Base-by-base conservation (phyloP, 306 rosid species). In the Lathyrus sativus region DNA sequence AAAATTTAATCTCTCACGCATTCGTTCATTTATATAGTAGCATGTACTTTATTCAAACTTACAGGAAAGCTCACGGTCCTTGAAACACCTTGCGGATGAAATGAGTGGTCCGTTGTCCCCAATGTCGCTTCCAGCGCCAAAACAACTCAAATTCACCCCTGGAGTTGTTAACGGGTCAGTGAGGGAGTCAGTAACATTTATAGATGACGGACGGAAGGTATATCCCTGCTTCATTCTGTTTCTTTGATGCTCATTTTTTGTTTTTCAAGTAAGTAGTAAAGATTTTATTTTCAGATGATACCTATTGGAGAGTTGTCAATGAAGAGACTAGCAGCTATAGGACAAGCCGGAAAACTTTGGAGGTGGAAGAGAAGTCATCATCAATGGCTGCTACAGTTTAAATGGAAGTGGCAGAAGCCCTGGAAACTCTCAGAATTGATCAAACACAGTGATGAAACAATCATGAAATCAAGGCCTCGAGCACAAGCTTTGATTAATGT, bases 401-500 rank as follows among this genome's bases (percentile, higher is more conserved):
- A 87, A 73, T 89, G 96, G 96, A 89, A 87, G 74, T 89, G 96
- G 96, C 96, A 89, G 72, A 89, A 89, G 74, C 96, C 96, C 7
- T 89, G 96, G 96, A 89, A 78, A 78, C 96, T 89, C 82, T 89
- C 96, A 31, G 96, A 89, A 72, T 89, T 88, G 96, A 89, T 89
- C 74, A 89, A 89, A 81, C 96, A 89, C 74, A 85, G 83, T 55
- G 96, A 89, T 62, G 93, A 89, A 81, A 89, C 96, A 56, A 85
- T 89, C 74, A 85, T 89, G 80, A 78, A 84, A 65, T 76, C 96
- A 28, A 87, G 78, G 85, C 83, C 91, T 62, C 83, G 83, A 69
- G 78, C 81, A 57, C 86, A 72, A 39, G 78, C 86, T 74, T 75
- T 71, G 74, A 71, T 67, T 73, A 83, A 84, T 74, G 68, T 51